These are phyloP conservation scores for Fusarium sp. DNA, from an alignment of 2,329 filamentous ascomycete species.

Conservation along the genomic window DNA sequence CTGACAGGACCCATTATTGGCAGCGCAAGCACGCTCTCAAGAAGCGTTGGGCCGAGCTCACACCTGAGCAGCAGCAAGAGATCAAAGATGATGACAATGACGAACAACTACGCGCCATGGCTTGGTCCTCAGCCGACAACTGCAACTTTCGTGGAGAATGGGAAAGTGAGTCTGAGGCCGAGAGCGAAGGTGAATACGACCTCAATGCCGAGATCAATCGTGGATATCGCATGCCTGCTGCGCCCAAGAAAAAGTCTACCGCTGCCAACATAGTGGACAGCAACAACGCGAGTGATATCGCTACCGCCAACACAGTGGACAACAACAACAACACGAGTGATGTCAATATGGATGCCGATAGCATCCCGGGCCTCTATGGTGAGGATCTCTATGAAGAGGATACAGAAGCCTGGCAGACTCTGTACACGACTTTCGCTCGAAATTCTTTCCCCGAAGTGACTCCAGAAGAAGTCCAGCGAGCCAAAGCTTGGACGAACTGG, in stretches of 20 bases:
- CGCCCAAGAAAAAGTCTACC: slow-evolving; percentile 2
- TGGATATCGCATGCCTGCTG: slow-evolving; percentile 33
- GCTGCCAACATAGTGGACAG: neutral
- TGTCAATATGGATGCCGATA: neutral
- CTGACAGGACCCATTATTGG: slow-evolving; percentile 58
- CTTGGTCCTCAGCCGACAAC: slow-evolving; percentile 49
- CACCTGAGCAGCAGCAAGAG: slow-evolving; percentile 53
- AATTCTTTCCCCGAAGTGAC: slow-evolving; percentile 15
- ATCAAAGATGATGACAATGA: slow-evolving; percentile 56
- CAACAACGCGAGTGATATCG: neutral
- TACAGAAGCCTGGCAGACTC: slow-evolving; percentile 16
- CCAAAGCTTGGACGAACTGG: slow-evolving; percentile 13
- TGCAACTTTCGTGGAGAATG: slow-evolving; percentile 38
- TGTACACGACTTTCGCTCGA: slow-evolving; percentile 14
- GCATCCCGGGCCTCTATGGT: neutral
- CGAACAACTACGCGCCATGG: slow-evolving; percentile 53
- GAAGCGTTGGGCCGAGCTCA: slow-evolving; percentile 58
- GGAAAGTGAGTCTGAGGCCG: slow-evolving; percentile 30
- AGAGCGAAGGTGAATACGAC: slow-evolving; percentile 34
- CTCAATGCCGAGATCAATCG: slow-evolving; percentile 36
- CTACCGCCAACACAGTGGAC: neutral
- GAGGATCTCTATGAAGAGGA: slow-evolving; percentile 8
- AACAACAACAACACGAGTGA: neutral
- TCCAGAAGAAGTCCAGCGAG: neutral
- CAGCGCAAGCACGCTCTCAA: slow-evolving; percentile 60